Evolutionary conservation across 495 filamentous ascomycete species (phyloP), one percentile per base, ranked within the genome.

Genomic region (Bacidia rubella): DNA sequence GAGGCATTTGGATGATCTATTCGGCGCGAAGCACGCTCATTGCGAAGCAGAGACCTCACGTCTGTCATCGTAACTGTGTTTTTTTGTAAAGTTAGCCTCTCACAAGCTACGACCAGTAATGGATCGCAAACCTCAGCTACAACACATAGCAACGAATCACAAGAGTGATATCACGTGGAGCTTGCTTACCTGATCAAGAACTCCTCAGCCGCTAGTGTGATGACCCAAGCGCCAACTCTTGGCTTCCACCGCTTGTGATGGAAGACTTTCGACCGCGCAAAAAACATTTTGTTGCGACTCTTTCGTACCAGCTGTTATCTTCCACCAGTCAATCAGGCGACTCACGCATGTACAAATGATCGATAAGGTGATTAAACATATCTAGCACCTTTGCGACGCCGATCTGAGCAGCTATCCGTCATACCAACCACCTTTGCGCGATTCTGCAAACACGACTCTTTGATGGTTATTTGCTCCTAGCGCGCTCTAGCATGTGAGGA

Each of bases 1-100:
- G 68, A 67, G 29, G 81, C 75, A 60, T 82, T 66, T 0, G 78
- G 80, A 53, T 85, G 81, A 9, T 78, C 74, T 55, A 87, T 81
- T 60, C 83, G 79, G 56, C 87, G 82, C 45, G 81, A 77, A 47
- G 79, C 80, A 60, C 88, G 83, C 67, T 94, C 86, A 63, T 79
- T 84, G 58, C 87, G 82, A 43, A 94, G 78, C 17, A 94, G 74
- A 19, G 86, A 78, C 42, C 88, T 83, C 15, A 89, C 83, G 63
- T 94, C 87, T 55, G 87, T 78, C 88, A 95, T 95, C 49, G 56
- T 57, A 44, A 22, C 9, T 39, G 32, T 39, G 32, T 10, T n/a
- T 39, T n/a, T 9, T 10, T 9, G 32, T 10, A 39, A 39, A n/a
- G 32, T 39, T n/a, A n/a, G n/a, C n/a, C n/a, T n/a, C n/a, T n/a